Evolutionary conservation across 148 eudicot species (phyloP), one percentile per base, ranked within the genome.

Genomic region (Rhododendron ferrugineum): DNA sequence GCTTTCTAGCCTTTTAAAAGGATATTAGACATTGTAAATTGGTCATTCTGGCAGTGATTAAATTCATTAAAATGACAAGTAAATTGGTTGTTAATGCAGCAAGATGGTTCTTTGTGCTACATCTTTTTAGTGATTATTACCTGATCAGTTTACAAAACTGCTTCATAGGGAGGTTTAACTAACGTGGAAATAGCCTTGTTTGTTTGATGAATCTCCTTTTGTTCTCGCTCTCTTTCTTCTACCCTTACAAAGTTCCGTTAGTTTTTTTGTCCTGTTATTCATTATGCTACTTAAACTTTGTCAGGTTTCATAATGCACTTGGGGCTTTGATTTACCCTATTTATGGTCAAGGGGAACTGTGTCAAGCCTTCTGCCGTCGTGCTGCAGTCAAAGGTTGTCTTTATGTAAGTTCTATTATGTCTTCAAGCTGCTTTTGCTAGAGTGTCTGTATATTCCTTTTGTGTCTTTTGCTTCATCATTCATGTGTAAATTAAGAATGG

Each of bases 301-400:
- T 83, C 82, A 95, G 99, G 92, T 96, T 95, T 88, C 90, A 95
- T 72, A 95, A 94, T 89, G 96, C 97, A 78, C 89, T 78, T 76
- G 95, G 98, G 81, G 98, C 98, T 85, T 91, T 94, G 92, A 84
- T 96, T 84, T 96, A 96, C 87, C 98, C 99, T 78, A 88, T 94
- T 87, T 96, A 96, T 90, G 99, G 98, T 84, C 98, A 92, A 85
- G 99, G 99, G 85, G 99, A 96, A 88, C 85, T 96, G 83, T 92
- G 98, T 77, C 99, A 96, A 88, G 95, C 97, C 36, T 96, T 96
- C 86, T 96, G 98, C 73, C 97, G 99, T 22, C 97, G 98, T 88
- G 99, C 99, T 87, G 99, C 99, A 54, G 99, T 96, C 85, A 96
- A 96, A 90, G 99, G 99, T 87, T 95, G 94, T 90, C 80, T 95